Evolutionary conservation across 331 rosid genomes (phyloP).

Genomic region (Erythrophleum ivorense): DNA sequence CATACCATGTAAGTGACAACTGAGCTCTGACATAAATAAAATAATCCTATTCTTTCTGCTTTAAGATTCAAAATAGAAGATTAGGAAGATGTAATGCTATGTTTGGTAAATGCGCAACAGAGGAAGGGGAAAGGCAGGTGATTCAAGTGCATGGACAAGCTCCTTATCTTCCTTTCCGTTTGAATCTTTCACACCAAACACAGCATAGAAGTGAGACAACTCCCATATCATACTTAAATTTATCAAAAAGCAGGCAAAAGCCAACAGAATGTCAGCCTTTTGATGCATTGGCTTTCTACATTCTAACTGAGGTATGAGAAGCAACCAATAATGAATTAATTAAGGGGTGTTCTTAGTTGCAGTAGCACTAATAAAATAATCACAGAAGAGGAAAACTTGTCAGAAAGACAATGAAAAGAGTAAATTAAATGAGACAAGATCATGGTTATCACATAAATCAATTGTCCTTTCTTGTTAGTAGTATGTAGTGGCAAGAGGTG

Average conservation of each 20-base stretch:
- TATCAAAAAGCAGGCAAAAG: conserved; percentile 7
- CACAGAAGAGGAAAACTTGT: no score
- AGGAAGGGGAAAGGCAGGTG: neutral
- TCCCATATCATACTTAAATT: conserved; percentile 9
- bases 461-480: neutral
- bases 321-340: neutral
- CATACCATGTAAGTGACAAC: conserved; percentile 25
- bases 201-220: conserved; percentile 18
- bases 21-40: neutral
- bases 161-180: neutral
- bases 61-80: neutral
- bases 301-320: neutral
- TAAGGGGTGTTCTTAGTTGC: neutral
- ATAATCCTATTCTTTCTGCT: conserved; percentile 4
- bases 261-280: conserved; percentile 12
- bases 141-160: neutral
- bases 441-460: neutral
- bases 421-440: neutral
- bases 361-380: no score
- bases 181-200: neutral
- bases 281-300: neutral
- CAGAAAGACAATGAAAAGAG: neutral
- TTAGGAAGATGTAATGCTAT: neutral
- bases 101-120: neutral
- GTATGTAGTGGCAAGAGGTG: neutral